phyloP scores from a whole-genome alignment of 176 grass and related monocot species.

The Oryza australiensis region DNA sequence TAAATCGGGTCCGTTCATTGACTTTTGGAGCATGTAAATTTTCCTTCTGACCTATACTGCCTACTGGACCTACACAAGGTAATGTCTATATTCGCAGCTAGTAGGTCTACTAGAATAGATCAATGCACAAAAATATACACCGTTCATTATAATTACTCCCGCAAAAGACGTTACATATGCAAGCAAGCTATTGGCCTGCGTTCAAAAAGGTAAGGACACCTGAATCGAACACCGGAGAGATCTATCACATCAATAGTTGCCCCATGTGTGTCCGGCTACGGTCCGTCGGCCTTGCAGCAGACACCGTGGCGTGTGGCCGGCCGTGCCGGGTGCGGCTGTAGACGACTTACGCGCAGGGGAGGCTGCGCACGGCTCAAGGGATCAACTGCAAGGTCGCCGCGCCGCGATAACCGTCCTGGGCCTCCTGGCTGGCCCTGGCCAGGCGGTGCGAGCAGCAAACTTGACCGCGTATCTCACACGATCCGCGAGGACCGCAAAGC shows the following conservation, averaged over 20 bases:
- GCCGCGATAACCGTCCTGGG: neutral
- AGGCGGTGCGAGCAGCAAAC: no score
- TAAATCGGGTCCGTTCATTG: slow-evolving; percentile 7
- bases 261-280: neutral
- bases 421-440: slow-evolving; percentile 18
- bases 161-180: neutral
- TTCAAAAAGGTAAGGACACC: neutral
- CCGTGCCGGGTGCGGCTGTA: neutral
- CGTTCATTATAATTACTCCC: neutral
- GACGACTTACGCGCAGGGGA: neutral
- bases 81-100: neutral
- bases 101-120: neutral
- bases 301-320: neutral
- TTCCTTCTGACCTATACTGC: neutral
- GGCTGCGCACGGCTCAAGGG: neutral
- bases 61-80: neutral
- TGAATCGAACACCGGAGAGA: neutral
- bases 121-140: neutral
- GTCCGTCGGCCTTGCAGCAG: neutral
- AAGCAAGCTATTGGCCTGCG: neutral
- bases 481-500: neutral
- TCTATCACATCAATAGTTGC: neutral
- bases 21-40: neutral
- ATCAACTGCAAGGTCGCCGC: neutral
- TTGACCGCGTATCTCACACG: neutral